phyloP scores from a whole-genome alignment of 2,329 filamentous ascomycete genomes.

The Calonectria montana region DNA sequence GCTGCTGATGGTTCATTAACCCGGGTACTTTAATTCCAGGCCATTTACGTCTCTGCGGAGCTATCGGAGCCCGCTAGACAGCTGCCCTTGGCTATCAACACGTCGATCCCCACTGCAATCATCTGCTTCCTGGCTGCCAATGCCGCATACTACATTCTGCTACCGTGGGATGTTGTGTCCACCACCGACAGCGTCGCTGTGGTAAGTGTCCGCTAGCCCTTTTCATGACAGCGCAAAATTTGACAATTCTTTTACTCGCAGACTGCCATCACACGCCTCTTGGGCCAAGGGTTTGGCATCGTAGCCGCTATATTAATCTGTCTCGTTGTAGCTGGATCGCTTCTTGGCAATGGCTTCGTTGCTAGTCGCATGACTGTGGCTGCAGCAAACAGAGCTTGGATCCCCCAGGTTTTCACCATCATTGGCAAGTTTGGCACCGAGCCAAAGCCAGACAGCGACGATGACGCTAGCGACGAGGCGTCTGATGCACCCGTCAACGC shows the following conservation, averaged over 20 bases:
- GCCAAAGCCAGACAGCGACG: conserved; percentile 1
- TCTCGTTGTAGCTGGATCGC: conserved; percentile 70
- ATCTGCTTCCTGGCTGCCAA: conserved; percentile 70
- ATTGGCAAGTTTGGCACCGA: conserved; percentile 56
- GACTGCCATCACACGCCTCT: conserved; percentile 66
- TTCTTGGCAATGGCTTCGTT: conserved; percentile 73
- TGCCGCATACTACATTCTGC: conserved; percentile 70
- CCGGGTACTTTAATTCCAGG: conserved; percentile 46
- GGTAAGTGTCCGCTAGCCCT: conserved; percentile 50
- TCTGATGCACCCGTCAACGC: conserved; percentile 67
- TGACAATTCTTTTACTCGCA: conserved; percentile 36
- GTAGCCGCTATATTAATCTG: conserved; percentile 67
- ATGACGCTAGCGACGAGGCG: conserved; percentile 7
- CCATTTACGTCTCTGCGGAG: conserved; percentile 67
- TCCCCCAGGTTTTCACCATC: conserved; percentile 57
- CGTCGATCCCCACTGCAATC: conserved; percentile 69
- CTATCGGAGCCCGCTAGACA: conserved; percentile 62
- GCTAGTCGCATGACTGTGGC: conserved; percentile 71
- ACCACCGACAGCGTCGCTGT: conserved; percentile 72
- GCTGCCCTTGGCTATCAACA: conserved; percentile 71
- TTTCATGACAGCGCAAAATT: neutral
- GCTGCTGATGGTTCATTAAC: neutral
- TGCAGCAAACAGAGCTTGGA: conserved; percentile 64
- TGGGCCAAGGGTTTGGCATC: conserved; percentile 65
- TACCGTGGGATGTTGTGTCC: conserved; percentile 69